Percentiles rank a stretch among this genome's conserved stretches.
phyloP scores from a whole-genome alignment of 768 basidiomycete genomes.

The Mycena albidolilacea region DNA sequence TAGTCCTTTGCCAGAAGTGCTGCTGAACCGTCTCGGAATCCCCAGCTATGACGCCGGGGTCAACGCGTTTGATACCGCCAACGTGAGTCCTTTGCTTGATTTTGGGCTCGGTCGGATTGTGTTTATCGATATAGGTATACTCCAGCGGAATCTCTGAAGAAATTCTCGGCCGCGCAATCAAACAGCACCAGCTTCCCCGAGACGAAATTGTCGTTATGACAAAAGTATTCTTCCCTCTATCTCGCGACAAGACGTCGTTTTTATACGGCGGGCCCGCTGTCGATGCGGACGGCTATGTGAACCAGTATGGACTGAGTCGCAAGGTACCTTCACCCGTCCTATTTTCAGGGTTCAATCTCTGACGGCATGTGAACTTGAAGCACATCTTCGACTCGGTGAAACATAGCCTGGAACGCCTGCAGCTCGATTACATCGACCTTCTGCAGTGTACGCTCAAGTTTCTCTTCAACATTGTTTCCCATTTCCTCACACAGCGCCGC shows the following conservation, averaged over 20 bases:
- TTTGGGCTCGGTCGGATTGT: background rate
- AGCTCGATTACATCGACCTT: conserved; percentile 70
- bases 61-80: conserved; percentile 54
- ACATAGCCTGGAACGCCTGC: conserved; percentile 56
- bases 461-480: too few species aligned
- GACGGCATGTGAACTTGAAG: conserved; percentile 35
- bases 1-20: too few species aligned
- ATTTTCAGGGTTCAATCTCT: background rate
- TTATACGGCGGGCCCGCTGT: conserved; percentile 24
- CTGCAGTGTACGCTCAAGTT: conserved; percentile 56
- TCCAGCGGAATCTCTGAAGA: conserved; percentile 52
- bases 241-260: conserved; percentile 52
- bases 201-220: conserved; percentile 61
- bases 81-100: conserved; percentile 40
- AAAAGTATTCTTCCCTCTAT: conserved; percentile 52
- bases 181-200: conserved; percentile 52
- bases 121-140: conserved; percentile 10
- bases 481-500: background rate
- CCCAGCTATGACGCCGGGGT: conserved; percentile 49
- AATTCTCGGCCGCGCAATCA: conserved; percentile 57
- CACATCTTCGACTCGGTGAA: conserved; percentile 73
- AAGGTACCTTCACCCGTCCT: conserved; percentile 25
- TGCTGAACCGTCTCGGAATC: background rate
- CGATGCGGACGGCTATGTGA: conserved; percentile 60
- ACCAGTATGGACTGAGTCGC: conserved; percentile 62